Evolutionary conservation across 129 eudicot species (phyloP).

Genomic region (Cynara cardunculus): DNA sequence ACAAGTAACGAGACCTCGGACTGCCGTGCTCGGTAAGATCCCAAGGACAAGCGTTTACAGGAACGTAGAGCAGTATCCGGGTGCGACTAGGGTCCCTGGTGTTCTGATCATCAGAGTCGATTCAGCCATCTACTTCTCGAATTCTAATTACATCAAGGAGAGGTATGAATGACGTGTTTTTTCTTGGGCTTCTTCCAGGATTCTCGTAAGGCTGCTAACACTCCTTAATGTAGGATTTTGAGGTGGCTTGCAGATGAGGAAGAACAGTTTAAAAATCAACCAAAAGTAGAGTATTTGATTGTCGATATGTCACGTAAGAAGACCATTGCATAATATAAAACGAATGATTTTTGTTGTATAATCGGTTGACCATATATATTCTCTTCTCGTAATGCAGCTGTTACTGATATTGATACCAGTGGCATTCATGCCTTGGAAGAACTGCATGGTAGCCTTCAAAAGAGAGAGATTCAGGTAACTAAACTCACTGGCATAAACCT

Average conservation of each 20-base stretch:
- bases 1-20: constrained; percentile 81
- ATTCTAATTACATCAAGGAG: constrained; percentile 64
- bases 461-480: constrained; percentile 55
- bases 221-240: constrained; percentile 46
- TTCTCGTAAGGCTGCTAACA: background rate
- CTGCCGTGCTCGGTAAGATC: constrained; percentile 61
- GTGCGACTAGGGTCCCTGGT: constrained; percentile 58
- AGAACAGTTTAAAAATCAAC: constrained; percentile 41
- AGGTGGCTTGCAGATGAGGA: constrained; percentile 81
- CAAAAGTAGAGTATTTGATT: constrained; percentile 45
- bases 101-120: constrained; percentile 62
- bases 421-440: constrained; percentile 88
- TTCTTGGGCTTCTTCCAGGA: background rate
- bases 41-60: constrained; percentile 66
- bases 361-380: background rate
- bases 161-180: constrained; percentile 31
- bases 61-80: constrained; percentile 64
- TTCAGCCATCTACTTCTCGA: constrained; percentile 74
- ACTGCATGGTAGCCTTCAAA: constrained; percentile 41
- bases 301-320: constrained; percentile 90
- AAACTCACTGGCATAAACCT: background rate
- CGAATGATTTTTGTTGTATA: background rate
- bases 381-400: constrained; percentile 51
- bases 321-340: background rate
- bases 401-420: constrained; percentile 88